Evolutionary conservation across 257 asterid genomes (phyloP), one percentile per base, ranked within the genome.

Genomic region (Gentiana dahurica): DNA sequence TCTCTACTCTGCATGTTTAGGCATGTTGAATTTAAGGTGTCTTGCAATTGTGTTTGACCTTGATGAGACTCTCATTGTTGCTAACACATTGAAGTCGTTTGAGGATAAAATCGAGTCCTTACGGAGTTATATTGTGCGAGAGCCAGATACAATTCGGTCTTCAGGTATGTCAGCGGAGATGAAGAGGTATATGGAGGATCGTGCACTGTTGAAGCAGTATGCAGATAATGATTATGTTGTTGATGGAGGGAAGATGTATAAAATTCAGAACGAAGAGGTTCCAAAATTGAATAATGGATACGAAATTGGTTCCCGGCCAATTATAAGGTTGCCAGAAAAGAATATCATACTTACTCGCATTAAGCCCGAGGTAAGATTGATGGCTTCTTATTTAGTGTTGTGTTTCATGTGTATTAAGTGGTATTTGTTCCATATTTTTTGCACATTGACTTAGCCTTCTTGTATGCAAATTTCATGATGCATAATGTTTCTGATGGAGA

Each of bases 41-140:
- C 72, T 92, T 54, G 74, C 98, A 6, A 83, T 92, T 62, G 98
- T 92, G 62, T 92, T 92, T 67, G 97, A 92, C 78, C 94, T 92
- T 39, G 98, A 92, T 37, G 98, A 92, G 72, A 92, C 98, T 48
- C 88, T 92, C 54, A 83, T 92, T 73, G 98, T 92, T 71, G 97
- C 98, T 72, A 92, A 92, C 76, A 92, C 98, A 36, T 81, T 92
- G 97, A 92, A 85, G 81, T 92, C 98, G 0, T 88, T 87, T 75
- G 97, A 92, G 71, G 98, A 92, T 76, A 85, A 85, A 69, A 92
- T 92, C 58, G 98, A 87, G 12, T 64, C 71, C 59, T 75, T 92
- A 70, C 67, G 73, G 69, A 78, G 71, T 49, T 80, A 87, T 90
- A 79, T 92, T 69, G 80, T 70, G 2, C 86, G 90, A 58, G 98